phyloP scores from a whole-genome alignment of 768 basidiomycete genomes.

The Tricholoma saponaceum region DNA sequence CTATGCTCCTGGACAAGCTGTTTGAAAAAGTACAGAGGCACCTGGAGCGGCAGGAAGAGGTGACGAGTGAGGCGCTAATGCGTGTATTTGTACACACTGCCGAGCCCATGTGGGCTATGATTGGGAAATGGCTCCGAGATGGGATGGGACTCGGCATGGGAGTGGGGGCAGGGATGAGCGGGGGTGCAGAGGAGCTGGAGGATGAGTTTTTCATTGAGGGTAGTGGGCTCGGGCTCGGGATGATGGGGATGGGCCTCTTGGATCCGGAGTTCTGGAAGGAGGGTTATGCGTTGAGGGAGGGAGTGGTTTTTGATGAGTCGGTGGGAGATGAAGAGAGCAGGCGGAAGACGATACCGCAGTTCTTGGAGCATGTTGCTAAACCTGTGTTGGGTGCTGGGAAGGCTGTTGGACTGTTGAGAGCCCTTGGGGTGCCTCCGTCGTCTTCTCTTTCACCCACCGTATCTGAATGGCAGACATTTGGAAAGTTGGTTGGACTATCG shows the following conservation, averaged over 20 bases:
- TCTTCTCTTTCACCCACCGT: slow-evolving; percentile 16
- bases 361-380: slow-evolving; percentile 57
- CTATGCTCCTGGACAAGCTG: slow-evolving; percentile 59
- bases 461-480: slow-evolving; percentile 40
- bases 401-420: slow-evolving; percentile 68
- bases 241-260: slow-evolving; percentile 44
- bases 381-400: slow-evolving; percentile 68
- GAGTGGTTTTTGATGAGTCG: slow-evolving; percentile 22
- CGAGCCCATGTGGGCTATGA: slow-evolving; percentile 73
- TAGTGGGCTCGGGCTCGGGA: slow-evolving; percentile 52
- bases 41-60: slow-evolving; percentile 51
- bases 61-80: slow-evolving; percentile 54
- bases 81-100: slow-evolving; percentile 57
- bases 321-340: slow-evolving; percentile 9
- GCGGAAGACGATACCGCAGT: slow-evolving; percentile 46
- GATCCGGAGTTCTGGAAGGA: slow-evolving; percentile 81
- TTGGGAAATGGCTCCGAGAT: slow-evolving; percentile 65
- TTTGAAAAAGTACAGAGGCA: slow-evolving; percentile 55
- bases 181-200: slow-evolving; percentile 40
- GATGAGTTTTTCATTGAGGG: slow-evolving; percentile 83
- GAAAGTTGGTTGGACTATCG: slow-evolving; percentile 27
- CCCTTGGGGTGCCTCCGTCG: slow-evolving; percentile 38
- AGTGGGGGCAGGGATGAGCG: slow-evolving; percentile 22
- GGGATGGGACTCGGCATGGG: slow-evolving; percentile 58
- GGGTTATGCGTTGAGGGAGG: slow-evolving; percentile 57